A percentile compares a stretch with the other conserved stretches of the same genome.
phyloP scores from a whole-genome alignment of 768 basidiomycete species.

The Phlebiopsis flavidoalba region DNA sequence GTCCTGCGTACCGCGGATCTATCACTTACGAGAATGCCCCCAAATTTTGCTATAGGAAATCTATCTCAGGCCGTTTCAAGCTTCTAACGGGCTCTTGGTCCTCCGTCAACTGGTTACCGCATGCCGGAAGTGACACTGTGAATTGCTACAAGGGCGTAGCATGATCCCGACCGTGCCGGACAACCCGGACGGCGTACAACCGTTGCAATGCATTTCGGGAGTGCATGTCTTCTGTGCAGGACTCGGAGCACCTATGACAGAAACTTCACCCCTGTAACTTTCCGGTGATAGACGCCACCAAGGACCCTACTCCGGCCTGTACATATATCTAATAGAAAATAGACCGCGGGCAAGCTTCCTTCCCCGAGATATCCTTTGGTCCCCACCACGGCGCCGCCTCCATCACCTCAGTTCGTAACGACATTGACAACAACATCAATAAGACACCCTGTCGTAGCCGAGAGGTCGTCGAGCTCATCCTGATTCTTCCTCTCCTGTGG shows the following conservation, averaged over 20 bases:
- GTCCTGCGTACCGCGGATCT: not conserved
- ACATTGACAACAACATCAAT: not conserved
- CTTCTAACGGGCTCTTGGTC: not conserved
- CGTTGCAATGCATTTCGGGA: not conserved
- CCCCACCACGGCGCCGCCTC: not conserved
- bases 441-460: not conserved
- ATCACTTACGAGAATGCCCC: not conserved
- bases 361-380: not conserved
- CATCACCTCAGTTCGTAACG: not conserved
- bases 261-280: not conserved
- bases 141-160: not conserved
- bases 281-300: slow-evolving; percentile 6
- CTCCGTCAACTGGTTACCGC: not conserved
- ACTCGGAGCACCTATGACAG: not conserved
- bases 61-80: not conserved
- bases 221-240: not conserved
- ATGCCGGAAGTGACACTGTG: not conserved
- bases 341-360: not conserved
- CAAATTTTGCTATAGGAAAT: not conserved
- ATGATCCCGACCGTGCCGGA: not conserved
- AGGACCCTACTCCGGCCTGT: not conserved
- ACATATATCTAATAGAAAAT: not conserved
- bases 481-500: not conserved
- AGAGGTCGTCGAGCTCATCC: not conserved
- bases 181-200: not conserved